These are phyloP conservation scores for Debaryomyces coudertii DNA, from an alignment of 1,139 yeast genomes.

Conservation along the genomic window DNA sequence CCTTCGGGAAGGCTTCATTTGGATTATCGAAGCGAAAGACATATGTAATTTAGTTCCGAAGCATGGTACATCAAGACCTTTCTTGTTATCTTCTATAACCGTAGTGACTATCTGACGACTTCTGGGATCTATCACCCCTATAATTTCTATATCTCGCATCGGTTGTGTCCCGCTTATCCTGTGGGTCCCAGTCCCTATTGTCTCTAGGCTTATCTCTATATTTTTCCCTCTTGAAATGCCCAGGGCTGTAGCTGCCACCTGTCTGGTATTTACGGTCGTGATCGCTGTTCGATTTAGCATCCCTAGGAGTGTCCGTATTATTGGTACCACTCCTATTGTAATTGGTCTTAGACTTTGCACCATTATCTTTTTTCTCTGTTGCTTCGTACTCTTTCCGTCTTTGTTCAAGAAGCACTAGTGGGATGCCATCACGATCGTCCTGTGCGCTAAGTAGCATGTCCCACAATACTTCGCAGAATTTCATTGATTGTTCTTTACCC, in stretches of 20 bases:
- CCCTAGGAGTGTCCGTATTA: conserved; percentile 13
- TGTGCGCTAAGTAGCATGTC: conserved; percentile 42
- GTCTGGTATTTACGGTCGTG: background rate
- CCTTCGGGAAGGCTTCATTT: no score
- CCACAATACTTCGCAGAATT: conserved; percentile 46
- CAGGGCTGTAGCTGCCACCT: background rate
- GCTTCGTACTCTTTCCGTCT: conserved; percentile 10
- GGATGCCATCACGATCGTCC: conserved; percentile 43
- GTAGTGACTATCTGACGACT: background rate
- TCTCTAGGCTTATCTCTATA: background rate
- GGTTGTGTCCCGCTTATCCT: background rate
- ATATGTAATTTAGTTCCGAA: no score
- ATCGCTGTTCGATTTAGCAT: background rate
- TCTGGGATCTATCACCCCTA: background rate
- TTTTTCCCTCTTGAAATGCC: background rate
- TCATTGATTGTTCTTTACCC: conserved; percentile 36
- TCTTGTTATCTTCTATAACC: no score
- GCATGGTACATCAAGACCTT: no score
- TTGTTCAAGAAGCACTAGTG: conserved; percentile 30
- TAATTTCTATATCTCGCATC: background rate
- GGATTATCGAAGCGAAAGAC: no score
- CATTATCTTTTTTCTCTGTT: background rate
- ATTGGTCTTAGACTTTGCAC: conserved; percentile 21
- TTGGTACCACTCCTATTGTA: conserved; percentile 27
- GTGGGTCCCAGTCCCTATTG: background rate